phyloP scores from a whole-genome alignment of 2,329 filamentous ascomycete species.

The Pseudocercospora ulei region DNA sequence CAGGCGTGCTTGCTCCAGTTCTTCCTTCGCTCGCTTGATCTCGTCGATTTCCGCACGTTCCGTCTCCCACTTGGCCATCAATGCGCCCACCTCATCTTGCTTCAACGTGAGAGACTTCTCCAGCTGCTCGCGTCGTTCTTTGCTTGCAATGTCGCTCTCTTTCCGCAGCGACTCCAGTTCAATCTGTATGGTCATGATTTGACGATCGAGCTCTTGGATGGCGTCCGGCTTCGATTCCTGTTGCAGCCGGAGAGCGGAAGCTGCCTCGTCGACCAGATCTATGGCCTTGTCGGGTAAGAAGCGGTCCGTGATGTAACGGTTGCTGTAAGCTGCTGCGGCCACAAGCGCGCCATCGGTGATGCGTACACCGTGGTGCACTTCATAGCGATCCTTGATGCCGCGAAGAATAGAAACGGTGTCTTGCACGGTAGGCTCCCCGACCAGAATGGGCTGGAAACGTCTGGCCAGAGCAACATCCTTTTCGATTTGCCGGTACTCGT shows the following conservation, averaged over 20 bases:
- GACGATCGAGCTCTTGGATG: constrained; percentile 82
- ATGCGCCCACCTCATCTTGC: constrained; percentile 62
- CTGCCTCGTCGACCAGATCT: constrained; percentile 90
- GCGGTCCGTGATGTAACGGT: constrained; percentile 91
- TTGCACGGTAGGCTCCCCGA: constrained; percentile 82
- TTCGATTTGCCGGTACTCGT: constrained; percentile 86
- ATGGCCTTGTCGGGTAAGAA: constrained; percentile 97
- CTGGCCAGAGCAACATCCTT: constrained; percentile 90
- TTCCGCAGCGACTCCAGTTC: constrained; percentile 90
- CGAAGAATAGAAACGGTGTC: constrained; percentile 92
- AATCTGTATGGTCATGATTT: constrained; percentile 96
- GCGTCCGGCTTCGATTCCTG: constrained; percentile 96
- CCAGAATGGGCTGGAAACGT: constrained; percentile 85
- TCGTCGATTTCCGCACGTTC: constrained; percentile 76
- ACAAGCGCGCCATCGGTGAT: constrained; percentile 90
- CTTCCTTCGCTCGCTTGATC: constrained; percentile 76
- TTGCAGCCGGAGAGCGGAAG: constrained; percentile 77
- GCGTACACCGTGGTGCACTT: constrained; percentile 90
- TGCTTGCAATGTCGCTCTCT: constrained; percentile 81
- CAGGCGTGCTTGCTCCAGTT: constrained; percentile 74
- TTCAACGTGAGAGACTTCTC: constrained; percentile 65
- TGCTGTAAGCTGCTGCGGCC: constrained; percentile 81
- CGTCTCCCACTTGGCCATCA: constrained; percentile 81
- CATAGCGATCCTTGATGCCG: constrained; percentile 95
- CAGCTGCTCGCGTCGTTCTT: constrained; percentile 76